Evolutionary conservation across 768 basidiomycete genomes (phyloP).

Genomic region (Boletus sp.): DNA sequence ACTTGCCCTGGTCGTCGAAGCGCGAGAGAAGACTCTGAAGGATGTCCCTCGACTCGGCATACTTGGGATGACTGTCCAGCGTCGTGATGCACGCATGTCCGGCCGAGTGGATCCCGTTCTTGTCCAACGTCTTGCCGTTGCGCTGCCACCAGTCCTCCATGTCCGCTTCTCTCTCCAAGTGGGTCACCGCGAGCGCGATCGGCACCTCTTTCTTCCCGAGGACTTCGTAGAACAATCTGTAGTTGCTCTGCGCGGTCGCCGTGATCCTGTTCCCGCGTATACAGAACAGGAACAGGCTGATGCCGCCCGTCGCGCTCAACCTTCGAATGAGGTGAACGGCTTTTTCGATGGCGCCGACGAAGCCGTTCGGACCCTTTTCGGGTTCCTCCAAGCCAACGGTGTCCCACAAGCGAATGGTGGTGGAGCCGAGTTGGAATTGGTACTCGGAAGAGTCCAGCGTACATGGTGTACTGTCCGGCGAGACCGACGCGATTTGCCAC

Average conservation of each 20-base stretch:
- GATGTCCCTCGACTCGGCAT: constrained; percentile 29
- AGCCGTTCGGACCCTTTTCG: constrained; percentile 15
- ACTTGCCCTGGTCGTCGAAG: constrained; percentile 28
- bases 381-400: constrained; percentile 35
- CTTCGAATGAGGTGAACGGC: constrained; percentile 34
- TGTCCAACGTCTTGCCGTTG: constrained; percentile 21
- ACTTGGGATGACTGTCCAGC: constrained; percentile 24
- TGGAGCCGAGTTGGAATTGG: constrained; percentile 21
- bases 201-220: constrained; percentile 37
- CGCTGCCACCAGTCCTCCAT: constrained; percentile 37
- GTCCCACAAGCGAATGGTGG: constrained; percentile 31
- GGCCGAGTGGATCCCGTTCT: constrained; percentile 19
- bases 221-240: constrained; percentile 24
- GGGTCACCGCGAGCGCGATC: constrained; percentile 38
- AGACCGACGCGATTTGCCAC: constrained; percentile 21
- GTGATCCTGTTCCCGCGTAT: constrained; percentile 39
- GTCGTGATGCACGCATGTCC: constrained; percentile 36
- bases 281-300: constrained; percentile 41
- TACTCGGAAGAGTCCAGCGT: constrained; percentile 35
- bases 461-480: constrained; percentile 28
- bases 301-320: constrained; percentile 32
- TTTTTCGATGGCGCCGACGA: constrained; percentile 30
- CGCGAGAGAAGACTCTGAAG: constrained; percentile 19
- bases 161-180: constrained; percentile 34
- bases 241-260: constrained; percentile 25